Percentiles rank a stretch among this genome's conserved stretches.
Evolutionary conservation across 192 early-diverging fungal genomes (phyloP).

Genomic region (Haplosporangium gracile): DNA sequence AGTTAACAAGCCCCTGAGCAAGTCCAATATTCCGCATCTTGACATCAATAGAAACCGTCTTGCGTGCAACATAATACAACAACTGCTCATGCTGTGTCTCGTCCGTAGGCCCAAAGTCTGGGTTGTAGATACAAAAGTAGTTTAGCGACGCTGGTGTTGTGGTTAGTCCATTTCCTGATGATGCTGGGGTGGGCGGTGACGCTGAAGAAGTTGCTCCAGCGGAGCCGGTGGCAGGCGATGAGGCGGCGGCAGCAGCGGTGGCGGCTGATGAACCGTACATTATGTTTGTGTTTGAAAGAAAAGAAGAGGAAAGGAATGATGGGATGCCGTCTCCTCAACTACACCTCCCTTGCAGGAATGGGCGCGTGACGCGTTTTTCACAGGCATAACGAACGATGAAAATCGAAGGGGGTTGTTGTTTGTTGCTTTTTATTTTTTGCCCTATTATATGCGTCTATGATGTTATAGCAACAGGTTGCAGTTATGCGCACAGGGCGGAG

Average conservation of each 20-base stretch:
- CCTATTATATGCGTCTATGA: neutral
- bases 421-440: neutral
- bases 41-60: constrained; percentile 77
- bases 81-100: constrained; percentile 84
- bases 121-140: constrained; percentile 84
- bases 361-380: neutral
- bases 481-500: neutral
- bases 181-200: constrained; percentile 7
- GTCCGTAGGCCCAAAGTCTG: constrained; percentile 72
- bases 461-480: neutral
- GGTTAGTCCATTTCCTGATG: constrained; percentile 22
- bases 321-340: neutral
- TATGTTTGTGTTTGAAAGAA: neutral
- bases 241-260: constrained; percentile 5
- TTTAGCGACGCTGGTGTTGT: constrained; percentile 64
- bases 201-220: constrained; percentile 13
- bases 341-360: neutral
- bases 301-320: neutral
- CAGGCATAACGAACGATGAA: neutral
- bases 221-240: constrained; percentile 7
- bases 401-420: too few relatives aligned
- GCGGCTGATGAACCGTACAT: constrained; percentile 37
- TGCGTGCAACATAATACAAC: constrained; percentile 78
- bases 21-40: constrained; percentile 83
- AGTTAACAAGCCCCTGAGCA: constrained; percentile 78